Evolutionary conservation across 805 yeast species (phyloP), one percentile per base, ranked within the genome.

Genomic region (Myxozyma udenii): DNA sequence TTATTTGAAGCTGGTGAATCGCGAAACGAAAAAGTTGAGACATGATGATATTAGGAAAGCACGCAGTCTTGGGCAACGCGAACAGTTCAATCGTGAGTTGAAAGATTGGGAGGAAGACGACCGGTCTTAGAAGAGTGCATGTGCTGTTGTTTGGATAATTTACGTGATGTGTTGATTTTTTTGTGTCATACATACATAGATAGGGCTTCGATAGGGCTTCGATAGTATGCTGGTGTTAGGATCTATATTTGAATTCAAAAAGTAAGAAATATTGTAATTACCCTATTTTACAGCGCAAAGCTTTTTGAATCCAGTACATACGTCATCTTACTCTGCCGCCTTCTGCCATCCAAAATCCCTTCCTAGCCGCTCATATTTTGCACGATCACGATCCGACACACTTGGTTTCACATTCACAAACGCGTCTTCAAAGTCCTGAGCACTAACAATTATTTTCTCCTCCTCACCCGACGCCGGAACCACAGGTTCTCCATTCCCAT

Each of bases 371-470:
- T 55, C 57, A 39, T 61, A 61, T n/a, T 58, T 55, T 3, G 41
- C 55, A 12, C 64, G 55, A 41, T 59, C 62, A 16, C 48, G 76
- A 64, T 88, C 97, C 60, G 89, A 83, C 3, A 91, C 98, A 66
- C 95, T 85, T 0, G 98, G 97, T 57, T 84, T 83, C 18, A 93
- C 87, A 56, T 80, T 80, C 28, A 72, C 71, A 53, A 93, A 76
- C 0, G 98, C 97, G 7, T 60, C 64, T 35, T 74, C 73, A 61
- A 91, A 91, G 66, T 93, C 95, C 1, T 71, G 75, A 50, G 65
- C 66, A 0, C 83, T 78, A 6, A 91, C 95, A 6, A 66, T 62
- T 12, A 85, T 76, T 14, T 44, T 42, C 5, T 59, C 35, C 25
- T 41, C 54, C 12, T 43, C 69, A 67, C 57, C 60, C 71, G 6